Evolutionary conservation across 805 yeast species (phyloP), one percentile per base, ranked within the genome.

Genomic region (Hanseniaspora vineae): DNA sequence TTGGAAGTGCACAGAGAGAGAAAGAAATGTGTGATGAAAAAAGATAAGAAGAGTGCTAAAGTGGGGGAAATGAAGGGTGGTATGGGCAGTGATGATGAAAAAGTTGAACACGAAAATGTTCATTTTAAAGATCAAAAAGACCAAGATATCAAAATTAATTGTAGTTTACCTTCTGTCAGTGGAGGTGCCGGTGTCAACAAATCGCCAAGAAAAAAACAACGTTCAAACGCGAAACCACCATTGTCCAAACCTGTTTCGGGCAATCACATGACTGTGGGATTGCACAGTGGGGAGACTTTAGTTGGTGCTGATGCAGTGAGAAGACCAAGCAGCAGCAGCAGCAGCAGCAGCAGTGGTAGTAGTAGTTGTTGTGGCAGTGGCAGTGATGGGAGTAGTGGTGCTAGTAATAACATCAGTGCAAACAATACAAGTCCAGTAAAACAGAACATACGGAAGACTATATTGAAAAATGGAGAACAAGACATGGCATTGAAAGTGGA

Each of bases 11-110:
- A 90, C 53, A 70, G 77, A 43, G 73, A 23, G 8, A 23, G 95
- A 54, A 78, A 79, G 66, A 86, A 87, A 39, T 89, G 97, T 59
- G 56, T 66, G n/a, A 95, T 95, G 18, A 95, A 90, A 2, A 62
- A 56, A 39, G 55, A 55, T 42, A 56, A 51, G 45, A 60, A 57
- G 19, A 57, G 33, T 15, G 40, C 35, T 19, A 15, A 14, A 14
- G n/a, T 23, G n/a, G 35, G 15, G n/a, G n/a, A n/a, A n/a, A n/a
- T n/a, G n/a, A n/a, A n/a, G n/a, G n/a, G n/a, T n/a, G 29, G 8
- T 23, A 5, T 23, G 29, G 8, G 29, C 29, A 23, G 29, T 23
- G 29, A 23, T 23, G 29, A 8, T 23, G 29, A 23, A 23, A 8
- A 23, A 23, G 29, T 5, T 23, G 8, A 23, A 23, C 6, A 23